phyloP scores from a whole-genome alignment of 106 monocot genomes.

The Platanthera zijinensis region DNA sequence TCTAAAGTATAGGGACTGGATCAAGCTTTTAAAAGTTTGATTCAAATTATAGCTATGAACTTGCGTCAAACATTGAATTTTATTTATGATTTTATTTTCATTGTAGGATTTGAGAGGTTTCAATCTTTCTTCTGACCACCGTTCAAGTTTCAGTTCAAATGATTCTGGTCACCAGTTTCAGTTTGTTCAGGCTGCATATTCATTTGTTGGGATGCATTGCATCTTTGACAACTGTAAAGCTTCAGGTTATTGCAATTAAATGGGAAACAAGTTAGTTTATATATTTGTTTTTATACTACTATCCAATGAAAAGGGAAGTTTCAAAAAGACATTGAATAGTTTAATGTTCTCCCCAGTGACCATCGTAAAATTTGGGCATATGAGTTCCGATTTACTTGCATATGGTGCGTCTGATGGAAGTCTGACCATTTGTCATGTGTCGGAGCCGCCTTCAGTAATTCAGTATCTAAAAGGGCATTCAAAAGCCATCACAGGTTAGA shows the following conservation, averaged over 20 bases:
- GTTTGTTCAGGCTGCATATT: slow-evolving; percentile 77
- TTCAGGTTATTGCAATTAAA: slow-evolving; percentile 50
- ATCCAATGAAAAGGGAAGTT: not conserved
- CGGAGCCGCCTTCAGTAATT: slow-evolving; percentile 59
- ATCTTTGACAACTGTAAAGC: slow-evolving; percentile 93
- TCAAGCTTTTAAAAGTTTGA: not conserved
- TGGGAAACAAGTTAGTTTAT: slow-evolving; percentile 1
- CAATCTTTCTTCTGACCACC: slow-evolving; percentile 32
- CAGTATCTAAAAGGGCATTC: slow-evolving; percentile 79
- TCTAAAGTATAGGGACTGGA: not conserved
- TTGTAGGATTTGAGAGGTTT: slow-evolving; percentile 61
- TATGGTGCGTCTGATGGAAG: slow-evolving; percentile 93
- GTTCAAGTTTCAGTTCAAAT: slow-evolving; percentile 52
- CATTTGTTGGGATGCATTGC: slow-evolving; percentile 97
- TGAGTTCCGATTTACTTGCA: slow-evolving; percentile 92
- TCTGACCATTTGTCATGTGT: slow-evolving; percentile 69
- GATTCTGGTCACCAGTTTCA: slow-evolving; percentile 51
- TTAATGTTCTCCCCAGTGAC: slow-evolving; percentile 42
- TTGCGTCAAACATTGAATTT: not conserved
- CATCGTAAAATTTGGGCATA: slow-evolving; percentile 89
- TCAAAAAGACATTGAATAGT: not conserved
- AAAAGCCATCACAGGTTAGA: slow-evolving; percentile 87
- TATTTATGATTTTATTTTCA: not conserved
- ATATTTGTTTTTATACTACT: not conserved
- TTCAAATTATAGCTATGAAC: not conserved